These are phyloP conservation scores for Salix koriyanagi DNA, from an alignment of 345 rosid species.

Conservation along the genomic window DNA sequence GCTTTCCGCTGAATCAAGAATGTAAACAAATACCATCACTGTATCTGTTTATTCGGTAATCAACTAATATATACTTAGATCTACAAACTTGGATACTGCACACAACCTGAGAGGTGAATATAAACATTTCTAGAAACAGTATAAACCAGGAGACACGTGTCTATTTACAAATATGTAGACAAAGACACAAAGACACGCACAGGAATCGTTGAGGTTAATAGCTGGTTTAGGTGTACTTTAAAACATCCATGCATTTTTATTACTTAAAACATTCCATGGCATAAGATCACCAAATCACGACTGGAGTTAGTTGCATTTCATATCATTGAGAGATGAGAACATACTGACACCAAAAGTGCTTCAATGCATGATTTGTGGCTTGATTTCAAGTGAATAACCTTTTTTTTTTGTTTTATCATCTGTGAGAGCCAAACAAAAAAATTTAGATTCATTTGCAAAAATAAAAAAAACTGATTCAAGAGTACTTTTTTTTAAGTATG, in stretches of 20 bases:
- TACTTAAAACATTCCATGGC: no score
- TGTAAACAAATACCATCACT: neutral
- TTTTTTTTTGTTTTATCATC: neutral
- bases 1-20: conserved; percentile 21
- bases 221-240: no score
- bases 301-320: neutral
- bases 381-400: neutral
- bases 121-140: neutral
- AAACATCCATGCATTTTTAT: no score
- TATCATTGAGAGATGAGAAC: neutral
- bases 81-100: neutral
- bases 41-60: neutral
- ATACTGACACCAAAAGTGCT: neutral
- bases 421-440: neutral
- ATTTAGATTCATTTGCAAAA: neutral
- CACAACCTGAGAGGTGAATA: neutral
- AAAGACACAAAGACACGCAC: neutral
- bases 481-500: no score
- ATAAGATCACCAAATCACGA: neutral
- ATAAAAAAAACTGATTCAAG: neutral
- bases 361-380: neutral
- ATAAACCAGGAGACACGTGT: neutral
- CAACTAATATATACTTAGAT: neutral
- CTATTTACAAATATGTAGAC: neutral
- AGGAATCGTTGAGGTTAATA: no score